phyloP scores from a whole-genome alignment of 768 basidiomycete genomes.

The Symmetrospora coprosmae region DNA sequence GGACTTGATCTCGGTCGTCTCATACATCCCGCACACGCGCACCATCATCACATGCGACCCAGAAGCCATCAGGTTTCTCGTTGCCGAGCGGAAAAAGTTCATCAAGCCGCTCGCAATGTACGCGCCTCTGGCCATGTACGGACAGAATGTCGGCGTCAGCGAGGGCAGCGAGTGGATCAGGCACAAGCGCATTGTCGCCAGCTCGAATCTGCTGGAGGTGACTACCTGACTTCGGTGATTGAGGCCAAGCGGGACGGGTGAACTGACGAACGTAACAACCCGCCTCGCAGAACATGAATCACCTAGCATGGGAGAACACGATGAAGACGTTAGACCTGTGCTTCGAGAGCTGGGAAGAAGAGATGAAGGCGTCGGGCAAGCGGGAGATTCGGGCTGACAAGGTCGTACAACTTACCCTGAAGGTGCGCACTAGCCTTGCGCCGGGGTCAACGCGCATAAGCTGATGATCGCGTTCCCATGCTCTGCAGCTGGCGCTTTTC shows the following conservation, averaged over 20 bases:
- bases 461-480: not conserved
- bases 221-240: slow-evolving; percentile 32
- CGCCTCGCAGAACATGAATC: slow-evolving; percentile 24
- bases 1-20: slow-evolving; percentile 22
- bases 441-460: not conserved
- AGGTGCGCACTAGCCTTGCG: slow-evolving; percentile 3
- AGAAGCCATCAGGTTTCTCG: slow-evolving; percentile 22
- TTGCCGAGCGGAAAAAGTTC: slow-evolving; percentile 36
- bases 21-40: slow-evolving; percentile 1
- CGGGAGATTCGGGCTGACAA: slow-evolving; percentile 8
- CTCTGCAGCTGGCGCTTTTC: slow-evolving; percentile 7
- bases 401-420: slow-evolving; percentile 19
- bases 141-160: slow-evolving; percentile 51
- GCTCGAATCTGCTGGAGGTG: slow-evolving; percentile 21
- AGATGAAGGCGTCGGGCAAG: not conserved
- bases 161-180: slow-evolving; percentile 56
- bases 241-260: not conserved
- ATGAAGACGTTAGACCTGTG: slow-evolving; percentile 17
- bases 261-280: not conserved
- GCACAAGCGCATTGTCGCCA: slow-evolving; percentile 47
- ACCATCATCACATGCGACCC: slow-evolving; percentile 19
- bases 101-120: slow-evolving; percentile 48
- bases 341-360: slow-evolving; percentile 22
- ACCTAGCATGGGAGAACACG: slow-evolving; percentile 26
- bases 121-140: slow-evolving; percentile 43